Evolutionary conservation across 2,329 filamentous ascomycete genomes (phyloP).

Genomic region (Alternaria incomplexa): DNA sequence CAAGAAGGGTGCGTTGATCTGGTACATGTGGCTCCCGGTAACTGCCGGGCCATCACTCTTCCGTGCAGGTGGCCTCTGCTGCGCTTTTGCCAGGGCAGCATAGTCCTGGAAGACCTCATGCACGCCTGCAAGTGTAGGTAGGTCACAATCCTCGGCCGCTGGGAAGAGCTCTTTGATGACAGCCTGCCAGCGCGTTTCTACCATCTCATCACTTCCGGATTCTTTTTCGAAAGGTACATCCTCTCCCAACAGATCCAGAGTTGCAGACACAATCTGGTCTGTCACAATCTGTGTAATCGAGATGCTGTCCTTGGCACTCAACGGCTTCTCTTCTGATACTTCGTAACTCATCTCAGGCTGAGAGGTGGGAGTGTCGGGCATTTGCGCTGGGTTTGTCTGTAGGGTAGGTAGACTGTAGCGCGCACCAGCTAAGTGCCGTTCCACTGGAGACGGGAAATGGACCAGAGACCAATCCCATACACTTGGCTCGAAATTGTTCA

Average conservation of each 20-base stretch:
- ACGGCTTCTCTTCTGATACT: conserved; percentile 33
- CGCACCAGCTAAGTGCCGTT: conserved; percentile 20
- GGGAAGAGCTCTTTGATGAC: conserved; percentile 40
- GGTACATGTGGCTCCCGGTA: conserved; percentile 39
- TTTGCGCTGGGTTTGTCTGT: conserved; percentile 27
- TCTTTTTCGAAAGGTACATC: neutral
- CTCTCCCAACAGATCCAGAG: conserved; percentile 42
- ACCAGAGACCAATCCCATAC: conserved; percentile 47
- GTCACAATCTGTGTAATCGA: conserved; percentile 74
- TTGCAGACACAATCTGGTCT: conserved; percentile 68
- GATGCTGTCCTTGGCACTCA: conserved; percentile 65
- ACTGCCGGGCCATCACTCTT: conserved; percentile 38
- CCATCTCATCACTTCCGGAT: conserved; percentile 14
- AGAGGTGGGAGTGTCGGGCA: conserved; percentile 44
- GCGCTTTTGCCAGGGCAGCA: conserved; percentile 41
- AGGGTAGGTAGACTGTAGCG: conserved; percentile 40
- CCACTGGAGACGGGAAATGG: conserved; percentile 35
- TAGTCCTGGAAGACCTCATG: conserved; percentile 54
- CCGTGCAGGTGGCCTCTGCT: conserved; percentile 41
- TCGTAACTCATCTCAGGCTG: conserved; percentile 37
- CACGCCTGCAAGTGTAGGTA: conserved; percentile 45
- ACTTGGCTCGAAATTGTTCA: conserved; percentile 40
- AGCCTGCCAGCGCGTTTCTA: conserved; percentile 29
- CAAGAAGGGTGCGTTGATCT: conserved; percentile 72
- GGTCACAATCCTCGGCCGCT: conserved; percentile 39